Conservation (phyloP, 306 rosid species). For the Cicer arietinum region DNA sequence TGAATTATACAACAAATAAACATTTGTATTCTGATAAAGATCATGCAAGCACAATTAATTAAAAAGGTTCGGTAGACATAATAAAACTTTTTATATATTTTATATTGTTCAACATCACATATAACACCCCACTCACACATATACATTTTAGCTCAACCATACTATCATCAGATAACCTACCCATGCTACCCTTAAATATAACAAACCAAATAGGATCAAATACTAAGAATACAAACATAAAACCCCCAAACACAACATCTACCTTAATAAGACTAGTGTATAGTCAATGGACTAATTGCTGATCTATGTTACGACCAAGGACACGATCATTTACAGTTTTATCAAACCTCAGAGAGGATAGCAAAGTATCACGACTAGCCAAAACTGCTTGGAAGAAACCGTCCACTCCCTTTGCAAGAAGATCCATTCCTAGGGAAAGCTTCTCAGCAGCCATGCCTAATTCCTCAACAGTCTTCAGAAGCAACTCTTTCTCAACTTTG, state of each 20-base stretch:
- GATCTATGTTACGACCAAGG: conserved; percentile 38
- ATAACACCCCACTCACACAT: conserved; percentile 46
- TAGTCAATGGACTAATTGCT: conserved; percentile 44
- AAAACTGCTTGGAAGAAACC: conserved; percentile 66
- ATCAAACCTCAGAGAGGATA: conserved; percentile 58
- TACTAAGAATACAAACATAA: conserved; percentile 2
- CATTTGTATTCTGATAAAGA: background rate
- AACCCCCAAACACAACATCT: conserved; percentile 32
- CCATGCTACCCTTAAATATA: conserved; percentile 33
- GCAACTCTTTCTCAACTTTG: conserved; percentile 40
- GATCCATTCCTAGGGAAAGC: conserved; percentile 74
- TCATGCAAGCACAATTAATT: background rate
- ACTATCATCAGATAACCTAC: conserved; percentile 31
- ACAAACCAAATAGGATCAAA: conserved; percentile 21
- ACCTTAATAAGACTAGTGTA: conserved; percentile 38
- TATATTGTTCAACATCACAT: conserved; percentile 40
- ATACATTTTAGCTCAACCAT: conserved; percentile 40
- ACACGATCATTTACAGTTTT: conserved; percentile 49
- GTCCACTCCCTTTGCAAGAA: conserved; percentile 73
- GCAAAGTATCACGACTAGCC: conserved; percentile 73
- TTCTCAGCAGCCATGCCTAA: conserved; percentile 51
- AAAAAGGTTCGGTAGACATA: conserved; percentile 6
- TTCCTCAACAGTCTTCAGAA: conserved; percentile 51
- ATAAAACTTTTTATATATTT: conserved; percentile 43
- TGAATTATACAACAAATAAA: background rate